These are phyloP conservation scores for Ogataea paradorogensis DNA, from an alignment of 805 yeast genomes.

Conservation along the genomic window DNA sequence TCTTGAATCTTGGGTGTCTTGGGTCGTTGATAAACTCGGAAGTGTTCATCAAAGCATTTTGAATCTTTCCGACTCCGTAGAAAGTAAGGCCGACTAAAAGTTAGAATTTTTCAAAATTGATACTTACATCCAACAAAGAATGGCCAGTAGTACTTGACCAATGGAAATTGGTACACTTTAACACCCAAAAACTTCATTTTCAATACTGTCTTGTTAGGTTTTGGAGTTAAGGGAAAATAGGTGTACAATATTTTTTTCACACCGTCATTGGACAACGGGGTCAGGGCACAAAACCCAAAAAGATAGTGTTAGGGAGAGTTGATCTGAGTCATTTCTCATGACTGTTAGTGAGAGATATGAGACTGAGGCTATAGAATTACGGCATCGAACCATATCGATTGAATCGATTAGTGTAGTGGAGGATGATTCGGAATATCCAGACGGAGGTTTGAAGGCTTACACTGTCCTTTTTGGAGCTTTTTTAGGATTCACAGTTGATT, in stretches of 20 bases:
- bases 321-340: neutral
- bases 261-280: constrained; percentile 16
- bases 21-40: constrained; percentile 89
- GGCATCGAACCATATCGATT: constrained; percentile 6
- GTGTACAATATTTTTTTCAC: constrained; percentile 11
- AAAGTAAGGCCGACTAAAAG: constrained; percentile 51
- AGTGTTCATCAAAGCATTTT: constrained; percentile 65
- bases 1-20: constrained; percentile 85
- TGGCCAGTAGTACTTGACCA: constrained; percentile 80
- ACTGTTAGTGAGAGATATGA: neutral
- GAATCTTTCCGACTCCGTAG: constrained; percentile 67
- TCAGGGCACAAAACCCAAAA: constrained; percentile 13
- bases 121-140: constrained; percentile 78
- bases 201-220: constrained; percentile 1
- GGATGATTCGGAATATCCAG: constrained; percentile 40
- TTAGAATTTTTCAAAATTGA: constrained; percentile 3
- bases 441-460: constrained; percentile 61
- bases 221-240: constrained; percentile 11
- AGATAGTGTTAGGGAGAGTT: neutral
- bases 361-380: constrained; percentile 5
- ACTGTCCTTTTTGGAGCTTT: constrained; percentile 56
- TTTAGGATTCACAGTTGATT: constrained; percentile 49
- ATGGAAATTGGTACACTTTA: constrained; percentile 36
- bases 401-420: constrained; percentile 11
- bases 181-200: constrained; percentile 34